phyloP scores from a whole-genome alignment of 2,329 filamentous ascomycete species.

The Rhynchosporium secalis region DNA sequence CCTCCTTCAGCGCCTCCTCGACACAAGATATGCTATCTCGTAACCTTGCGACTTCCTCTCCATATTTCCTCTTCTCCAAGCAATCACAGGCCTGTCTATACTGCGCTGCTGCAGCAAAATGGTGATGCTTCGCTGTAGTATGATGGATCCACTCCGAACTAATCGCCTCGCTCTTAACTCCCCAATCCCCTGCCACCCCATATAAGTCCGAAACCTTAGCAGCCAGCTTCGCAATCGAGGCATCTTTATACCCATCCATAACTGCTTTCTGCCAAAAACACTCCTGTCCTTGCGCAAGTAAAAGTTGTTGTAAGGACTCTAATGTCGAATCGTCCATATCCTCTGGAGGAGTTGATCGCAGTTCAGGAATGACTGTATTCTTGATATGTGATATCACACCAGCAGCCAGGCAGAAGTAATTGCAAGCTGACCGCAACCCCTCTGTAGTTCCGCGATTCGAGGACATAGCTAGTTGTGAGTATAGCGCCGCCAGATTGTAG shows the following conservation, averaged over 20 bases:
- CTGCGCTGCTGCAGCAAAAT: slow-evolving; percentile 94
- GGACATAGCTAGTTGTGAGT: slow-evolving; percentile 85
- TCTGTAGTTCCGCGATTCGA: slow-evolving; percentile 77
- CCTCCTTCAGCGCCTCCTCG: slow-evolving; percentile 83
- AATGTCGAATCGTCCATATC: slow-evolving; percentile 93
- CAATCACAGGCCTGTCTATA: slow-evolving; percentile 89
- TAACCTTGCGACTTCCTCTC: slow-evolving; percentile 88
- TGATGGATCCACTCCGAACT: slow-evolving; percentile 98
- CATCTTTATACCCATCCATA: slow-evolving; percentile 90
- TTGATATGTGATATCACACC: slow-evolving; percentile 81
- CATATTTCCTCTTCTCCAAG: slow-evolving; percentile 89
- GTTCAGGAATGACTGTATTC: slow-evolving; percentile 73
- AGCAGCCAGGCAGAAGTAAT: slow-evolving; percentile 85
- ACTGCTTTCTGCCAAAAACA: slow-evolving; percentile 98
- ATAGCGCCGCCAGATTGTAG: slow-evolving; percentile 90
- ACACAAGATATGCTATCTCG: slow-evolving; percentile 80
- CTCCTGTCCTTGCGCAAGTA: slow-evolving; percentile 92
- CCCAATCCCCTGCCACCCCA: slow-evolving; percentile 77
- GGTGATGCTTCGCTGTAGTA: slow-evolving; percentile 94
- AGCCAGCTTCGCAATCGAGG: slow-evolving; percentile 85
- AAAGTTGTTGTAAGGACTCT: slow-evolving; percentile 77
- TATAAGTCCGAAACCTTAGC: slow-evolving; percentile 92
- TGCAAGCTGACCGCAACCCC: slow-evolving; percentile 83
- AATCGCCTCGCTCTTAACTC: slow-evolving; percentile 84
- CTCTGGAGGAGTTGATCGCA: slow-evolving; percentile 82